These are phyloP conservation scores for Globisporangium iwayamae DNA, from an alignment of 352 stramenopile species.

Conservation along the genomic window DNA sequence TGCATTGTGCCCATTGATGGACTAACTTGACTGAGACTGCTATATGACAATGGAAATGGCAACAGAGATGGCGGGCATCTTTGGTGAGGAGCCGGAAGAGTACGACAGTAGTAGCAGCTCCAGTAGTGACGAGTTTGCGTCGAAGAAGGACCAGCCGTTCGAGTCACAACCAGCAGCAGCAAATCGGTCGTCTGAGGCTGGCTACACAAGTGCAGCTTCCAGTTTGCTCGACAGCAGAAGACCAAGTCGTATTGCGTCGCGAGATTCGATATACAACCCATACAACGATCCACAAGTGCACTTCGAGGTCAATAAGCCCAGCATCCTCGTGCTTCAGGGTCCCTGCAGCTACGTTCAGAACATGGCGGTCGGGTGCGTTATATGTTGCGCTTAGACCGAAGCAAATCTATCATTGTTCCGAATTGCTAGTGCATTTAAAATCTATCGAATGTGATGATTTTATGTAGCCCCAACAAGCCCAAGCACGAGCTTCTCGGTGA, in stretches of 20 bases:
- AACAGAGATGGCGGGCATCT: conserved; percentile 48
- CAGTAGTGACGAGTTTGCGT: background rate
- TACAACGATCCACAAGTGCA: background rate
- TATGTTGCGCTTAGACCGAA: background rate
- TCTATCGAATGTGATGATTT: background rate
- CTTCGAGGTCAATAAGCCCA: background rate
- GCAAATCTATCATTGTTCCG: no score
- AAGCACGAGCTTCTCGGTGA: conserved; percentile 10
- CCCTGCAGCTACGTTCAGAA: conserved; percentile 31
- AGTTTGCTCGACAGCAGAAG: background rate
- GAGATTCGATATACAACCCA: background rate
- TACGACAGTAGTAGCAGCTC: conserved; percentile 21
- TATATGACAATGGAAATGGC: background rate
- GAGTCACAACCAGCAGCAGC: background rate
- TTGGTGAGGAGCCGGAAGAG: conserved; percentile 43
- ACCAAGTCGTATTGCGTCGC: background rate
- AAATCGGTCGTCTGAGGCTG: background rate
- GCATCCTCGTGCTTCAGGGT: conserved; percentile 14
- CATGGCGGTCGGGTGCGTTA: conserved; percentile 24
- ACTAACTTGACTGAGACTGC: background rate
- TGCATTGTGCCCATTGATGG: background rate
- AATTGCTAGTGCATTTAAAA: background rate
- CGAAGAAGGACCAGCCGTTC: background rate
- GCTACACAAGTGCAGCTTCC: background rate
- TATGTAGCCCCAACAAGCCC: conserved; percentile 5